Percentiles rank a stretch among this genome's conserved stretches.
Conservation (phyloP, 192 early-diverging fungal genomes). For the Gryganskiella cystojenkinii region DNA sequence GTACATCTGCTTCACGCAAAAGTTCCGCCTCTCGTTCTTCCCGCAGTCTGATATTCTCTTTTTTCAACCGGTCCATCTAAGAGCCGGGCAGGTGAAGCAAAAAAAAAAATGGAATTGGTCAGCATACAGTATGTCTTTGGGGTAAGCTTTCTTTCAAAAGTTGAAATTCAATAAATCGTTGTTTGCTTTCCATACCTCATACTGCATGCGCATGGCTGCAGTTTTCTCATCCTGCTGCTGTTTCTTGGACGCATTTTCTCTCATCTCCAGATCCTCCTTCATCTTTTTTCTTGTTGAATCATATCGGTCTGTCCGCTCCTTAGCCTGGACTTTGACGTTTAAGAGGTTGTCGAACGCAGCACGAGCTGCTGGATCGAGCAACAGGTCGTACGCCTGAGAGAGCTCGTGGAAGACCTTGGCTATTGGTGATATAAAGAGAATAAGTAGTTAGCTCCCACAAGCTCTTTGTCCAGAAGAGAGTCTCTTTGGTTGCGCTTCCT, state of each 20-base stretch:
- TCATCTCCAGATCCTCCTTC: slow-evolving; percentile 58
- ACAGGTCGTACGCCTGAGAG: slow-evolving; percentile 56
- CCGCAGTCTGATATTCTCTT: slow-evolving; percentile 24
- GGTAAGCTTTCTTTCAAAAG: not conserved
- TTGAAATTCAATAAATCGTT: not conserved
- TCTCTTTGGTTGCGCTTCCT: too few relatives aligned
- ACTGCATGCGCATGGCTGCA: slow-evolving; percentile 54
- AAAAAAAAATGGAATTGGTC: not conserved
- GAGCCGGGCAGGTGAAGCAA: not conserved
- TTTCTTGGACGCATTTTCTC: slow-evolving; percentile 59
- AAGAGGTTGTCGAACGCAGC: slow-evolving; percentile 58
- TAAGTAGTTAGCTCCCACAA: not conserved
- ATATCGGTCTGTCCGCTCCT: slow-evolving; percentile 55
- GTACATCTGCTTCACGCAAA: slow-evolving; percentile 23
- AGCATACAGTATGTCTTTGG: not conserved
- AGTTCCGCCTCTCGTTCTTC: slow-evolving; percentile 33
- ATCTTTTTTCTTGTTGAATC: slow-evolving; percentile 56
- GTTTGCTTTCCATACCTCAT: slow-evolving; percentile 17
- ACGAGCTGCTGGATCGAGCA: slow-evolving; percentile 54
- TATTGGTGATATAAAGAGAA: slow-evolving; percentile 3
- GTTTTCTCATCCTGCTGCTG: slow-evolving; percentile 53
- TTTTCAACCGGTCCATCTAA: slow-evolving; percentile 38
- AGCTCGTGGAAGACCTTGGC: slow-evolving; percentile 59
- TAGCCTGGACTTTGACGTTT: slow-evolving; percentile 55
- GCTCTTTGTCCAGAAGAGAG: not conserved